Percentiles rank a stretch among this genome's conserved stretches.
Conservation (phyloP, 1,139 yeast genomes). For the Suhomyces anneliseae region DNA sequence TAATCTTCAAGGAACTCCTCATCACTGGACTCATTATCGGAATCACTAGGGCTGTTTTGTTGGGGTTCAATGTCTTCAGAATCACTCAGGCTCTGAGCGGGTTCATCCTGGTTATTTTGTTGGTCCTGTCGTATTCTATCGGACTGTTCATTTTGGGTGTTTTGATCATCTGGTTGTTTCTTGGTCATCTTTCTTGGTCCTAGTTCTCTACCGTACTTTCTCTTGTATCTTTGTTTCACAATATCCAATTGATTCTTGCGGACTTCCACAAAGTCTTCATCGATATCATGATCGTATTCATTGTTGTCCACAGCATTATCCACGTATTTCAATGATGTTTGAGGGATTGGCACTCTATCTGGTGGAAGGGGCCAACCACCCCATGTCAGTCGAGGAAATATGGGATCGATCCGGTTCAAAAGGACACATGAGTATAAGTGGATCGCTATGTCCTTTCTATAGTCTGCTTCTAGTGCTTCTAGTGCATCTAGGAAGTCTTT, state of each 20-base stretch:
- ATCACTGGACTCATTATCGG: not conserved
- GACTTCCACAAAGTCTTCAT: slow-evolving; percentile 9
- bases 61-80: not conserved
- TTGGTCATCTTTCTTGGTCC: slow-evolving; percentile 4
- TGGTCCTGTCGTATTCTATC: no score
- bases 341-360: slow-evolving; percentile 39
- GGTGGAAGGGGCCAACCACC: slow-evolving; percentile 47
- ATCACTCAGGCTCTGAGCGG: not conserved
- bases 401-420: slow-evolving; percentile 37
- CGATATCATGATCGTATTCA: slow-evolving; percentile 20
- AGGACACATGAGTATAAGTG: slow-evolving; percentile 53
- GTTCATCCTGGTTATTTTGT: no score
- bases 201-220: slow-evolving; percentile 2
- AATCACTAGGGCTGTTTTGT: not conserved
- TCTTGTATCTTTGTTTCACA: not conserved
- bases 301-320: slow-evolving; percentile 20
- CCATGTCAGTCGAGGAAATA: slow-evolving; percentile 41
- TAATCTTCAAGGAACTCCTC: not conserved
- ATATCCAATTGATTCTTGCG: not conserved
- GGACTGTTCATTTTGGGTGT: no score
- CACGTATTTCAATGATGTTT: slow-evolving; percentile 19
- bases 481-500: slow-evolving; percentile 32
- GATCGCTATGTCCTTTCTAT: slow-evolving; percentile 47
- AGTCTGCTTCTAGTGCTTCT: slow-evolving; percentile 48
- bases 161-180: not conserved